These are phyloP conservation scores for Eleusine indica DNA, from an alignment of 176 grass and related monocot genomes.

Conservation along the genomic window DNA sequence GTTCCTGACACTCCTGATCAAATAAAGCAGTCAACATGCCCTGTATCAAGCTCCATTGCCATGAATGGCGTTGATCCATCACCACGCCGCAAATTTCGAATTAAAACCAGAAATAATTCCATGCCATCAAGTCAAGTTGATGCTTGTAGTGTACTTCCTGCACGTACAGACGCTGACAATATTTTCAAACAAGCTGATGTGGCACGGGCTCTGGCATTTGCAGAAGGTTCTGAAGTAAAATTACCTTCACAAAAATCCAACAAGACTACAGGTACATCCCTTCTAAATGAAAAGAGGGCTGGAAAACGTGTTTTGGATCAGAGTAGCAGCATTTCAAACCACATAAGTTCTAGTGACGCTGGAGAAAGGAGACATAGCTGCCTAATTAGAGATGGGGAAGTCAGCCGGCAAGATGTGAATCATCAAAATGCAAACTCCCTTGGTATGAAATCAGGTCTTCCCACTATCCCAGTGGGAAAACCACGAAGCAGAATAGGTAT, in stretches of 20 bases:
- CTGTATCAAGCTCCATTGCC: conserved; percentile 34
- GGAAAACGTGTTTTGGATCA: conserved; percentile 33
- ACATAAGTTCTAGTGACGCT: conserved; percentile 21
- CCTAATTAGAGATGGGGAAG: conserved; percentile 28
- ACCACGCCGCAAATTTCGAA: conserved; percentile 12
- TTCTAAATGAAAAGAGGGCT: conserved; percentile 27
- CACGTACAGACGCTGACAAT: conserved; percentile 18
- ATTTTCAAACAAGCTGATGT: conserved; percentile 48
- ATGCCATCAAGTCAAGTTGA: conserved; percentile 34
- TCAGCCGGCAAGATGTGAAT: conserved; percentile 25
- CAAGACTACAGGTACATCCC: not conserved
- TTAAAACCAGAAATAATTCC: conserved; percentile 36
- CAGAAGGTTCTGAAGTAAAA: conserved; percentile 35
- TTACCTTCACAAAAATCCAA: not conserved
- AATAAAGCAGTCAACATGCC: conserved; percentile 42
- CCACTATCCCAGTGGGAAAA: conserved; percentile 38
- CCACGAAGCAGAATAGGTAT: conserved; percentile 30
- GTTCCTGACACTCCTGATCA: conserved; percentile 77
- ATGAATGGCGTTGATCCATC: conserved; percentile 38
- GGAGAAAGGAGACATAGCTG: conserved; percentile 22
- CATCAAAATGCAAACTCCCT: conserved; percentile 23
- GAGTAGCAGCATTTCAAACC: conserved; percentile 27
- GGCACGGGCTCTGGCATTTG: conserved; percentile 36
- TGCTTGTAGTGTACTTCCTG: not conserved
- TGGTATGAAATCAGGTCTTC: conserved; percentile 35